Base-by-base conservation (phyloP, 2,329 filamentous ascomycete species). In the Pseudogymnoascus sp. region DNA sequence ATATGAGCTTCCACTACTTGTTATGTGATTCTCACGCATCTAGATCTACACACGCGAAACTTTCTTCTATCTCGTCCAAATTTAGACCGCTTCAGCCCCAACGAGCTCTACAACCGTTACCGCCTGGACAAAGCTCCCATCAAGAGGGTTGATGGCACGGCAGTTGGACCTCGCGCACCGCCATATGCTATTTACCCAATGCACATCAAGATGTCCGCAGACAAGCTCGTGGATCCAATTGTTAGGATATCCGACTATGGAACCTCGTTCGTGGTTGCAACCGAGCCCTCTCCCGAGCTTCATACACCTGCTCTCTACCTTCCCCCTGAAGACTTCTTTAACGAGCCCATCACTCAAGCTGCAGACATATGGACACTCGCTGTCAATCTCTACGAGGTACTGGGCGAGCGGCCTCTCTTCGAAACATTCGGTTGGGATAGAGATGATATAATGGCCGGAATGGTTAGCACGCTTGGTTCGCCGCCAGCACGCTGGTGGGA, bases 301-400 rank as follows among this genome's bases (percentile, higher is more conserved):
- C 44, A 50, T 17, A 50, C 44, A 21, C 44, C 23, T 26, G 13
- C 44, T n/a, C 23, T 50, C 13, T 50, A 50, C 44, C 21, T 50
- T n/a, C 23, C 44, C 7, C 44, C 44, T 7, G 44, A 50, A 50
- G 44, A 50, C 7, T 50, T 50, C 44, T 50, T 50, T 10, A 62
- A 65, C 15, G 61, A 62, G 15, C 64, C 63, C 11, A 17, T 26
- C 9, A n/a, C 38, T 1, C 66, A 66, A 37, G 40, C 61, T n/a
- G 62, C 64, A 42, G 66, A 67, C 29, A 42, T 68, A n/a, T 67
- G 65, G 63, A 63, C 66, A 40, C 42, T 67, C 5, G 65, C 60
- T 13, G 64, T 61, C 60, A 65, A 29, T 17, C 26, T 67, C 1
- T 67, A 63, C 42, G 64, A 64, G 15, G 65, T 67, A 10, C 62